Evolutionary conservation across 1,139 yeast genomes (phyloP), one percentile per base, ranked within the genome.

Genomic region (Sugiyamaella pinicola): DNA sequence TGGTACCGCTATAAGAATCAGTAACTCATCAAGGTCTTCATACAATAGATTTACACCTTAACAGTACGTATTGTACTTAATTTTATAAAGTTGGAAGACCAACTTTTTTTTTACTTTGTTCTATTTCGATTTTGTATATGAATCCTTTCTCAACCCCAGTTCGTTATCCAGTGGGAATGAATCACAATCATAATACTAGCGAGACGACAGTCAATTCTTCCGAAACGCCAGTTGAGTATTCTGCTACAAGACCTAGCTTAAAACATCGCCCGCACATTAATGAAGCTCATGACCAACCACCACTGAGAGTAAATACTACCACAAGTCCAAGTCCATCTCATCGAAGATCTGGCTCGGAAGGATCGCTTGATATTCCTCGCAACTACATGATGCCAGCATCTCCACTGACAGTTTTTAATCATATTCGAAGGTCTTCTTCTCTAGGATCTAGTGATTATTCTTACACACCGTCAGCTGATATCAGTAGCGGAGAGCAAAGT

Each of bases 401-500:
- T 17, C 52, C 52, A 13, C 28, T 53, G 21, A 38, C 58, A 13
- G 47, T 48, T 18, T 51, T 39, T 22, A 54, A 53, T 33, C 58
- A 55, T 39, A 34, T 55, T 19, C 51, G 58, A 10, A 26, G 44
- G 26, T 39, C 46, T 1, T 29, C 42, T n/a, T 38, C 48, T 4
- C n/a, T 44, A 22, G 44, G 40, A 12, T 37, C 49, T 8, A 46
- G 37, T 31, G 49, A 46, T 6, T 46, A 37, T 18, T 19, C 26
- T 3, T 46, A 37, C 17, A 17, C 38, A 18, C 48, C 48, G 31
- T 26, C 40, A 12, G n/a, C 12, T 26, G n/a, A 10, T 7, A 9
- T 26, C 10, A 17, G 12, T 24, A 21, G 26, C n/a, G 34, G 35
- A 4, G 17, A 5, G 13, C 22, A 38, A 10, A 24, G 26, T 9